Evolutionary conservation across 768 basidiomycete species (phyloP).

Genomic region (Cystofilobasidium capitatum): DNA sequence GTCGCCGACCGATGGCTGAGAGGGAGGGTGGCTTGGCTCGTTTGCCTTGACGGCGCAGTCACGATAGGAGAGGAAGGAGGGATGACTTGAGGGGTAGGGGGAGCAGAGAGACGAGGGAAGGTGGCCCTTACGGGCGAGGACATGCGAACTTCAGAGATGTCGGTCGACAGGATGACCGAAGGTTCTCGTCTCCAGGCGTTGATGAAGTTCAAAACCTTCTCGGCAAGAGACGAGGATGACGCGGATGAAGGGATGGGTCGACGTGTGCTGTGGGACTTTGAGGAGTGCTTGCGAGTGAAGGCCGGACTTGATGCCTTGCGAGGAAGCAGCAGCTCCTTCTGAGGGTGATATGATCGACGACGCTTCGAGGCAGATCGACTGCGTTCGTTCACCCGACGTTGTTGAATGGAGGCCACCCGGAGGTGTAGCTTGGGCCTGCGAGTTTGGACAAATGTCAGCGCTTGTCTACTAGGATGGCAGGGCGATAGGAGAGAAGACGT

Average conservation of each 20-base stretch:
- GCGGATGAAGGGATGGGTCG: not conserved
- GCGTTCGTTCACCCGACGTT: slow-evolving; percentile 8
- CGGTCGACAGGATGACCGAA: not conserved
- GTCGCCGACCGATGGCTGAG: too few relatives aligned
- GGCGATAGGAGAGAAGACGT: not conserved
- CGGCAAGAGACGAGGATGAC: not conserved
- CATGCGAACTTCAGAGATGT: not conserved
- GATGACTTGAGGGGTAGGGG: not conserved
- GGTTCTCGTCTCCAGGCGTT: not conserved
- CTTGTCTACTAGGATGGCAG: too few relatives aligned
- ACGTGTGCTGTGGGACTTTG: too few relatives aligned
- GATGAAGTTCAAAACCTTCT: not conserved
- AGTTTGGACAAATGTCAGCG: not conserved
- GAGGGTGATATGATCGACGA: slow-evolving; percentile 19
- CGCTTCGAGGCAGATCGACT: not conserved
- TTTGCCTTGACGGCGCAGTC: not conserved
- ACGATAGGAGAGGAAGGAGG: not conserved
- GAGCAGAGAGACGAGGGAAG: too few relatives aligned
- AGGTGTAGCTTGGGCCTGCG: slow-evolving; percentile 12
- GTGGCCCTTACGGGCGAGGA: not conserved
- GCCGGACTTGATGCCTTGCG: slow-evolving; percentile 12
- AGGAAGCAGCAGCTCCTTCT: slow-evolving; percentile 3
- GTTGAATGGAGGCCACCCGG: slow-evolving; percentile 15
- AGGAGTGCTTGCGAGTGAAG: not conserved
- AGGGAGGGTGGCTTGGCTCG: not conserved